Conservation (phyloP, 1,139 yeast species). For the Fermentozyma sake region DNA sequence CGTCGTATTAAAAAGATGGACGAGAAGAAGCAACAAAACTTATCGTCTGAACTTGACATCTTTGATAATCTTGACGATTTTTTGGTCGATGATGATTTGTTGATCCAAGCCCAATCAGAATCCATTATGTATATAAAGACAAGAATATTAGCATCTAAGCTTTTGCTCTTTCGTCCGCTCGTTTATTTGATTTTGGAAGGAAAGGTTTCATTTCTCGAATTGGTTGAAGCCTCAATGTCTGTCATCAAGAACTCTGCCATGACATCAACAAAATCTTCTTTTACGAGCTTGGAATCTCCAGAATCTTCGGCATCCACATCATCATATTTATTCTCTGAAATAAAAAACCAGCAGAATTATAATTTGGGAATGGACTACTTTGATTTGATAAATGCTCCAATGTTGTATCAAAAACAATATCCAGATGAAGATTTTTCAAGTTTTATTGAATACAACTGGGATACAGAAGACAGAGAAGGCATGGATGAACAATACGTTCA, state of each 20-base stretch:
- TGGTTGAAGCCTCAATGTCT: constrained; percentile 12
- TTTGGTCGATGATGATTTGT: constrained; percentile 31
- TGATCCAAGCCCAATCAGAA: constrained; percentile 35
- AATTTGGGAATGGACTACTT: constrained; percentile 20
- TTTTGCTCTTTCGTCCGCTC: constrained; percentile 33
- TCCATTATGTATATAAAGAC: constrained; percentile 39
- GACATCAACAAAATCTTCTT: constrained; percentile 2
- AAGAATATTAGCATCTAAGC: constrained; percentile 30
- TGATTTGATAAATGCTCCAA: constrained; percentile 27
- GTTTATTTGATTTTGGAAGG: constrained; percentile 32
- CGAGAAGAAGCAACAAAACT: constrained; percentile 10
- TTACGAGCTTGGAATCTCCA: constrained; percentile 5
- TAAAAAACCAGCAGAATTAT: constrained; percentile 7
- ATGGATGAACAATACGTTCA: too few species aligned
- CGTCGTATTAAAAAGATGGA: constrained; percentile 25
- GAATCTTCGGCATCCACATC: constrained; percentile 6
- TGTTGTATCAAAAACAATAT: constrained; percentile 18
- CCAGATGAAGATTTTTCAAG: constrained; percentile 33
- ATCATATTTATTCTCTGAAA: constrained; percentile 6
- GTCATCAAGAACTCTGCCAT: constrained; percentile 11
- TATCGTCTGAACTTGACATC: constrained; percentile 10
- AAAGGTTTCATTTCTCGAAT: constrained; percentile 17
- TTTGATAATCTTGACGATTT: constrained; percentile 29
- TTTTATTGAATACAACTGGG: constrained; percentile 16
- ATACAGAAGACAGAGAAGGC: constrained; percentile 6